A percentile compares a stretch with the other conserved stretches of the same genome.
Conservation (phyloP, 1,284 basidiomycete genomes). For the Porodaedalea pini region DNA sequence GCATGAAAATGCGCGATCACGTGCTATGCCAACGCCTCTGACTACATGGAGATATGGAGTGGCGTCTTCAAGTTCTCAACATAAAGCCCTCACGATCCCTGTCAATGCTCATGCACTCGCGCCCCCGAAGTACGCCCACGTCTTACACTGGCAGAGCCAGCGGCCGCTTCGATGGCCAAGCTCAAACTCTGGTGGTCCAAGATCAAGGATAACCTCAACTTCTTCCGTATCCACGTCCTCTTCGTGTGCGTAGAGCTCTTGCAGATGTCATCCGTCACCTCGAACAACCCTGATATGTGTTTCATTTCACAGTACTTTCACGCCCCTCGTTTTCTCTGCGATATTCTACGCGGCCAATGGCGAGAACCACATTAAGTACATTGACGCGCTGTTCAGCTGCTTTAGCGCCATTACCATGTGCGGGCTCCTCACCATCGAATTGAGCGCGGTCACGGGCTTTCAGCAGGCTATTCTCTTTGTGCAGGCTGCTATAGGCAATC, state of each 20-base stretch:
- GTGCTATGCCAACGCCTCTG: no score
- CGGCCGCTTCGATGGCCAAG: no score
- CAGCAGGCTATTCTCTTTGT: constrained; percentile 75
- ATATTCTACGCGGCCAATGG: constrained; percentile 76
- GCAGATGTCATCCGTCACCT: no score
- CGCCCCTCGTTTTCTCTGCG: constrained; percentile 67
- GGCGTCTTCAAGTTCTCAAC: no score
- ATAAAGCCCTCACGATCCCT: no score
- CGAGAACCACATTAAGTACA: constrained; percentile 56
- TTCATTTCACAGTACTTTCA: constrained; percentile 55
- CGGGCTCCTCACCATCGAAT: constrained; percentile 69
- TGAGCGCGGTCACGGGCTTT: constrained; percentile 68
- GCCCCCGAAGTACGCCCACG: no score
- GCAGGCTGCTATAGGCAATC: constrained; percentile 69
- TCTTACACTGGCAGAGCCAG: no score
- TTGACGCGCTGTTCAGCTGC: constrained; percentile 74
- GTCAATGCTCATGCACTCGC: no score
- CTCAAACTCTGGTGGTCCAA: not conserved
- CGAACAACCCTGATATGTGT: not conserved
- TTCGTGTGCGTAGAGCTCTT: constrained; percentile 49
- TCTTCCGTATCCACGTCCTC: constrained; percentile 59
- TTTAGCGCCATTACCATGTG: constrained; percentile 79
- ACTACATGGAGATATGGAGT: no score
- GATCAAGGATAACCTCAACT: constrained; percentile 52
- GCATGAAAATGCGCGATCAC: no score